phyloP scores from a whole-genome alignment of 108 stramenopile genomes.

The Fragilaria crotonensis region DNA sequence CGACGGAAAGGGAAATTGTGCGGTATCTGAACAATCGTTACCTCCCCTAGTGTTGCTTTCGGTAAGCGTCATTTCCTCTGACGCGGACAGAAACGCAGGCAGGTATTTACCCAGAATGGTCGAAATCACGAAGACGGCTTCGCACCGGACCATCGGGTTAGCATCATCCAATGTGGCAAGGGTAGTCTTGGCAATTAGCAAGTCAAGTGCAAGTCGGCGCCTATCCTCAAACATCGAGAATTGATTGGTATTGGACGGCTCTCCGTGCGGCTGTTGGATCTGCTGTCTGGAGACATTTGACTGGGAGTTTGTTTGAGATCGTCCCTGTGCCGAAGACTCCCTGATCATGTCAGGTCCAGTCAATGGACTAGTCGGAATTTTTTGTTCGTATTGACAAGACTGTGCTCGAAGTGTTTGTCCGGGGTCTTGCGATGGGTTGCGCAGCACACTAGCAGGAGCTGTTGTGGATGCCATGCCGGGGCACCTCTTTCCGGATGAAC shows the following conservation, averaged over 20 bases:
- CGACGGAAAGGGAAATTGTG: conserved; percentile 31
- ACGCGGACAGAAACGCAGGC: conserved; percentile 65
- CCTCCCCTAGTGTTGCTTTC: conserved; percentile 9
- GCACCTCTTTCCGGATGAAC: too few relatives aligned
- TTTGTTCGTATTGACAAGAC: not conserved
- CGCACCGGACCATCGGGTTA: conserved; percentile 78
- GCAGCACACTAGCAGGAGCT: too few relatives aligned
- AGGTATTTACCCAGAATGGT: conserved; percentile 72
- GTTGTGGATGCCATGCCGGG: too few relatives aligned
- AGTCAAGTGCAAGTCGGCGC: conserved; percentile 29
- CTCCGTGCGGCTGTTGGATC: not conserved
- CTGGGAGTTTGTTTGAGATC: not conserved
- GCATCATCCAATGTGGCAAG: conserved; percentile 44
- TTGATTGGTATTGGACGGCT: not conserved
- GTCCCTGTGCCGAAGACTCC: too few relatives aligned
- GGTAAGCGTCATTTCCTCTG: conserved; percentile 37
- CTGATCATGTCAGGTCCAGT: too few relatives aligned
- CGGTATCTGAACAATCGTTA: not conserved
- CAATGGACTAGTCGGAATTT: too few relatives aligned
- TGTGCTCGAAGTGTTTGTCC: not conserved
- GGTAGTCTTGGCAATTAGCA: conserved; percentile 20
- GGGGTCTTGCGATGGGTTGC: too few relatives aligned
- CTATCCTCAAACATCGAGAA: conserved; percentile 35
- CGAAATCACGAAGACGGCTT: conserved; percentile 65
- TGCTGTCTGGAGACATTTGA: not conserved